A percentile compares a stretch with the other conserved stretches of the same genome.
These are phyloP conservation scores for Backusella morwellensis DNA, from an alignment of 192 early-diverging fungal genomes.

Conservation along the genomic window DNA sequence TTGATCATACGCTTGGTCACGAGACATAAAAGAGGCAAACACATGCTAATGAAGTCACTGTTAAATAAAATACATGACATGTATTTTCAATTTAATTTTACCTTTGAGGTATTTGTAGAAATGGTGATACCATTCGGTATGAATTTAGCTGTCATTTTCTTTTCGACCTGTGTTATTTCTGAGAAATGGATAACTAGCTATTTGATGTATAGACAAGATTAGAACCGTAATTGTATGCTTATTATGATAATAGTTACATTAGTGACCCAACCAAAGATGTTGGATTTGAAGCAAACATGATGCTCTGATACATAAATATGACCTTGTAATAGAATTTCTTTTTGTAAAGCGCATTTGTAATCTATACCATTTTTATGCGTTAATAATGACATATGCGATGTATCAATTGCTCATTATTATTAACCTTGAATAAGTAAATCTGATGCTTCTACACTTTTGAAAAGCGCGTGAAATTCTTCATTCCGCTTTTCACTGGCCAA, in stretches of 20 bases:
- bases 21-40: constrained; percentile 85
- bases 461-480: constrained; percentile 53
- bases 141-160: constrained; percentile 80
- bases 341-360: constrained; percentile 82
- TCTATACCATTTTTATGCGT: constrained; percentile 40
- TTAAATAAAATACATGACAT: background rate
- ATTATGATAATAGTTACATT: constrained; percentile 41
- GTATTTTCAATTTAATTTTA: constrained; percentile 5
- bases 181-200: constrained; percentile 68
- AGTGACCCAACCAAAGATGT: constrained; percentile 90
- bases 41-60: constrained; percentile 47
- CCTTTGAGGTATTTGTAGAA: constrained; percentile 61
- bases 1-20: constrained; percentile 74
- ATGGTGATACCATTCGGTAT: constrained; percentile 89
- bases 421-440: constrained; percentile 57
- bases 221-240: background rate
- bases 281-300: constrained; percentile 81
- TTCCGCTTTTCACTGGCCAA: constrained; percentile 47
- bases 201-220: background rate
- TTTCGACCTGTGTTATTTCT: constrained; percentile 82
- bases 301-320: constrained; percentile 79
- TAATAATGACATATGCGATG: background rate
- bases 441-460: constrained; percentile 49
- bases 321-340: constrained; percentile 87
- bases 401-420: background rate